phyloP scores from a whole-genome alignment of 768 basidiomycete genomes.

The Suillus bovinus region DNA sequence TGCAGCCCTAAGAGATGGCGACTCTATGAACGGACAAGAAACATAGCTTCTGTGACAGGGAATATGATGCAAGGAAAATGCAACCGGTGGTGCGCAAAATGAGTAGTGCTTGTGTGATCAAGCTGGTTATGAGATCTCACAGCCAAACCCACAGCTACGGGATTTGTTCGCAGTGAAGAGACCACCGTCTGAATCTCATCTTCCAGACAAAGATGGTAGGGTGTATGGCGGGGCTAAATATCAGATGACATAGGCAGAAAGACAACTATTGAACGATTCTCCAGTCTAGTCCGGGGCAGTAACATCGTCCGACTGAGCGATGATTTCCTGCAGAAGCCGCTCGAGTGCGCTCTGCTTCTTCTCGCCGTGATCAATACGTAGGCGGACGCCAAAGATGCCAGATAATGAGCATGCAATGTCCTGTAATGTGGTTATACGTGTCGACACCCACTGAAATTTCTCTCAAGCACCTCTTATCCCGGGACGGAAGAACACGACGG shows the following conservation, averaged over 20 bases:
- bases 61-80: background rate
- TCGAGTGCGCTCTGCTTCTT: too few relatives aligned
- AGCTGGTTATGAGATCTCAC: background rate
- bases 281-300: too few relatives aligned
- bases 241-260: background rate
- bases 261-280: background rate
- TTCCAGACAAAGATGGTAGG: background rate
- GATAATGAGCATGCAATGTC: too few relatives aligned
- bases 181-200: background rate
- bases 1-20: background rate
- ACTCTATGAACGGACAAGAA: background rate
- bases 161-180: background rate
- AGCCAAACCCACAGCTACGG: background rate
- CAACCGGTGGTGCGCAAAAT: background rate
- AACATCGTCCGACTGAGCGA: too few relatives aligned
- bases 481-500: background rate
- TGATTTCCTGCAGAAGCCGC: too few relatives aligned
- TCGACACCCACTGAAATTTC: too few relatives aligned
- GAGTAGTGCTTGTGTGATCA: background rate
- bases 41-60: background rate
- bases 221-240: background rate
- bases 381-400: too few relatives aligned
- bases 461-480: background rate
- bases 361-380: too few relatives aligned
- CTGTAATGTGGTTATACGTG: too few relatives aligned